Base-by-base conservation (phyloP, 495 filamentous ascomycete species). In the Hypoxylon cercidicola region DNA sequence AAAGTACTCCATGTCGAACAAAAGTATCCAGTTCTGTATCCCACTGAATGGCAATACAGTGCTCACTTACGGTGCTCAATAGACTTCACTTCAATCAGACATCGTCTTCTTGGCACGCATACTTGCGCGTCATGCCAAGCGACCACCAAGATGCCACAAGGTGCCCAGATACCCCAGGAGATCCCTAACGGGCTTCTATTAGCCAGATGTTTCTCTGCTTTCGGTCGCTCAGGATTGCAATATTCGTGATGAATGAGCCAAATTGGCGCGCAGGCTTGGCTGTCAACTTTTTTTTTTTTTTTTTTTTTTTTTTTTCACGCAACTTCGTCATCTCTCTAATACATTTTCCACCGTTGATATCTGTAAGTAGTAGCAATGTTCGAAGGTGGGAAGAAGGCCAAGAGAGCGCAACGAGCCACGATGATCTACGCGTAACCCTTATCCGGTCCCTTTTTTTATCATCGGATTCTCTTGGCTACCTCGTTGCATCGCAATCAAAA, bases 221-320 rank as follows among this genome's bases (percentile, higher is more conserved):
- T 56, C 37, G 49, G 60, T 46, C 49, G 44, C 30, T 47, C 45
- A 64, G 60, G 56, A 64, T 57, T 53, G 55, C 47, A 46, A 32
- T 58, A 55, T 70, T 63, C 62, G 47, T 60, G 58, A 71, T 67
- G 78, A 72, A 73, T 72, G 70, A 76, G 71, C 72, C 74, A 71
- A 79, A 67, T 71, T 71, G 63, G 62, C 46, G 34, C 56, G 32
- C 48, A 60, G 56, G 47, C 64, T 58, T 59, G 54, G 59, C 64
- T 55, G 47, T 51, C 20, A 20, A 20, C 28, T n/a, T n/a, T n/a
- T n/a, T n/a, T n/a, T n/a, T n/a, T n/a, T n/a, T n/a, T n/a, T n/a
- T n/a, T n/a, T n/a, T n/a, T n/a, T n/a, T 28, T 28, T 28, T 28
- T 48, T 37, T 37, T 37, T 37, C 15, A 16, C 41, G 7, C 12